Base-by-base conservation (phyloP, 305 asterid species). In the Salvia sclarea region DNA sequence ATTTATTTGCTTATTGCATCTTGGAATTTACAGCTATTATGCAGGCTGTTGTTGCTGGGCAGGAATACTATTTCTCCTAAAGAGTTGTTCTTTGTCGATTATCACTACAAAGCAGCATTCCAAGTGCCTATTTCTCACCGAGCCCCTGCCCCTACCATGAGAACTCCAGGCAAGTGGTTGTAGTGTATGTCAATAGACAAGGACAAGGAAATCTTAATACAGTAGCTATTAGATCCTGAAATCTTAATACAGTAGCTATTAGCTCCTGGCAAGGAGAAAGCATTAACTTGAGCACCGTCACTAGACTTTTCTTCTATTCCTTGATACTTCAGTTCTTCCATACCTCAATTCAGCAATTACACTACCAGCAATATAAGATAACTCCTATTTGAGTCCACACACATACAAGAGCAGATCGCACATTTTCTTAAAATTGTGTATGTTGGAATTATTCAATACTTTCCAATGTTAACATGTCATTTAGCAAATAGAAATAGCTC, bases 401-500 rank as follows among this genome's bases (percentile, higher is more conserved):
- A 16, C 53, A 14, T 21, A 12, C 52, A 47, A 9, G 70, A 65
- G 48, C 8, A 62, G n/a, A 62, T 62, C 38, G 13, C 1, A 62
- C 10, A 25, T 25, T 25, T 25, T 25, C 30, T 24, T 67, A 5
- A 1, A 21, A 50, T 11, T 18, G 14, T 38, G 45, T 30, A 43
- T 41, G 12, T 69, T 40, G 6, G 22, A 43, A 43, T 21, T 18
- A 44, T 56, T 18, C 1, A 56, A 56, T 8, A 22, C 20, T 35
- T 12, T 48, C 28, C 67, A 14, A 20, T 48, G 47, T 33, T 8
- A 38, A 37, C 43, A 21, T 16, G 54, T 38, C 5, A 12, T 13
- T 22, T 38, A 22, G 4, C 9, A 60, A 59, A 47, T 35, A 48
- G 43, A 60, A 33, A 41, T 59, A 61, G 63, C 60, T 59, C 44